Evolutionary conservation across 352 stramenopile species (phyloP).

Genomic region (Elongisporangium anandrum): DNA sequence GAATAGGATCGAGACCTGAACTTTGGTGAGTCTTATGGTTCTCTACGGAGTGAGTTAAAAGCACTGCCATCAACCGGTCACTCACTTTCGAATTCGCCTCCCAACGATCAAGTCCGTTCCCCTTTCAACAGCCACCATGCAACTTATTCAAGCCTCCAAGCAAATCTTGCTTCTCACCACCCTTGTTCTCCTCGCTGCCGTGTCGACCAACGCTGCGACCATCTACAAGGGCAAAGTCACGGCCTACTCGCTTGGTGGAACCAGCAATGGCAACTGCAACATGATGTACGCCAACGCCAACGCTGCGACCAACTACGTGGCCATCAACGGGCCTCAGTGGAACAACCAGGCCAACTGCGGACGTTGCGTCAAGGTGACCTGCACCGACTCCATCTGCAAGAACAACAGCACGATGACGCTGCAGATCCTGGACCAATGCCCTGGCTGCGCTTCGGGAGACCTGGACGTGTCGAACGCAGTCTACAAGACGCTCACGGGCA

Average conservation of each 20-base stretch:
- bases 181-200: too few relatives aligned
- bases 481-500: too few relatives aligned
- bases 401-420: conserved; percentile 42
- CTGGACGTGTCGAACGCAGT: conserved; percentile 43
- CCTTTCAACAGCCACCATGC: too few relatives aligned
- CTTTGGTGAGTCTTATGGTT: too few relatives aligned
- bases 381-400: conserved; percentile 40
- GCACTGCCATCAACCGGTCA: too few relatives aligned
- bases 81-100: too few relatives aligned
- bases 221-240: conserved; percentile 41
- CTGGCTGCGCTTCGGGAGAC: conserved; percentile 64
- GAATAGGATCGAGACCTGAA: too few relatives aligned
- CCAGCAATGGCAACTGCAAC: conserved; percentile 45
- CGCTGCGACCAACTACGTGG: conserved; percentile 48
- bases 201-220: too few relatives aligned
- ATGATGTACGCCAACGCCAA: conserved; percentile 29
- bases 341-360: conserved; percentile 34
- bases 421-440: conserved; percentile 68
- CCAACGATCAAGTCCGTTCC: too few relatives aligned
- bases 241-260: conserved; percentile 33
- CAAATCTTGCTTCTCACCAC: too few relatives aligned
- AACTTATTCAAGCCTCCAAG: too few relatives aligned
- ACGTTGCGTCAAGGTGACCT: conserved; percentile 63
- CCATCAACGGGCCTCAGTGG: conserved; percentile 68
- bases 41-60: too few relatives aligned